Conservation (phyloP, 345 rosid species). For the Arabis hirsuta region DNA sequence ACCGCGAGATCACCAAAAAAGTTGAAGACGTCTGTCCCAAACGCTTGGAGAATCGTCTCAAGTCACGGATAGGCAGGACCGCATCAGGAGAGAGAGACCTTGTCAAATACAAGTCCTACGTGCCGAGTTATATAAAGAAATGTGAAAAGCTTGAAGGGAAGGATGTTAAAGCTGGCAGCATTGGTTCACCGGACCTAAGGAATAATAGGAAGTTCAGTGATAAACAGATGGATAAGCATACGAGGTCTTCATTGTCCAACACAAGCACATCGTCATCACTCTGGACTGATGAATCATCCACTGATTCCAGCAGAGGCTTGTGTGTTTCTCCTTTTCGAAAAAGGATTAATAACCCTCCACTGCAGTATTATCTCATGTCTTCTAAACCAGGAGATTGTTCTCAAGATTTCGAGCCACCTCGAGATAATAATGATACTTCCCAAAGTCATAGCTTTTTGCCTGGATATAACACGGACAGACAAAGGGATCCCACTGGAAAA, state of each 20-base stretch:
- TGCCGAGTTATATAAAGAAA: conserved; percentile 76
- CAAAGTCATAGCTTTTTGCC: conserved; percentile 38
- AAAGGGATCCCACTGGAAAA: conserved; percentile 28
- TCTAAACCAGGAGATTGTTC: conserved; percentile 49
- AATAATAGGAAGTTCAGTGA: conserved; percentile 48
- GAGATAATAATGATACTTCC: conserved; percentile 44
- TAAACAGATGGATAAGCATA: conserved; percentile 40
- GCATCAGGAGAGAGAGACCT: conserved; percentile 40
- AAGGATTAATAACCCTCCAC: conserved; percentile 50
- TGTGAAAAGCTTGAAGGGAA: conserved; percentile 54
- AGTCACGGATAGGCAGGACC: conserved; percentile 39
- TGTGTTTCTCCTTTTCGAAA: conserved; percentile 59
- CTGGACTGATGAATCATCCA: conserved; percentile 47
- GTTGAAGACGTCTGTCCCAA: conserved; percentile 47
- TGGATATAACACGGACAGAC: conserved; percentile 35
- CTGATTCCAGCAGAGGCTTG: conserved; percentile 45
- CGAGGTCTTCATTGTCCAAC: conserved; percentile 41
- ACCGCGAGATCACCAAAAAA: conserved; percentile 52
- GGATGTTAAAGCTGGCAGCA: conserved; percentile 59
- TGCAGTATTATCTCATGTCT: conserved; percentile 60
- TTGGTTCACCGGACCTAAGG: conserved; percentile 71
- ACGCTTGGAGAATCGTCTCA: conserved; percentile 46
- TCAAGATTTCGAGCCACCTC: conserved; percentile 38
- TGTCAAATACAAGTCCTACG: conserved; percentile 76
- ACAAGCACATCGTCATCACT: conserved; percentile 42